A percentile compares a stretch with the other conserved stretches of the same genome.
Evolutionary conservation across 176 grass and related monocot species (phyloP).

Genomic region (Bothriochloa decipiens): DNA sequence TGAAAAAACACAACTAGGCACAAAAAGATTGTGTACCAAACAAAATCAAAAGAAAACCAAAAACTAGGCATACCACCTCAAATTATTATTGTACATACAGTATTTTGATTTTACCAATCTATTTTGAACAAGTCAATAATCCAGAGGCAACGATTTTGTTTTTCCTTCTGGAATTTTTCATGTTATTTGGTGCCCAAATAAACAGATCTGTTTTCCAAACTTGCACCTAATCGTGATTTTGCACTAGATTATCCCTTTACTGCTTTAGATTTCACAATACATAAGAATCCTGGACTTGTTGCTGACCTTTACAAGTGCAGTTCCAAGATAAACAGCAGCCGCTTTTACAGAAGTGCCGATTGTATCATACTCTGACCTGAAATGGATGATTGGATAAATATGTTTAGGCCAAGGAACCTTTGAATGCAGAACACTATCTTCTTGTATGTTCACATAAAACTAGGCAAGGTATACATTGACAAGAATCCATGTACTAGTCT

Average conservation of each 20-base stretch:
- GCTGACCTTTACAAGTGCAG: constrained; percentile 92
- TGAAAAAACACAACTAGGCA: not conserved
- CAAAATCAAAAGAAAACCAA: not conserved
- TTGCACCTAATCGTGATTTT: not conserved
- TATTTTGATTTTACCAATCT: not conserved
- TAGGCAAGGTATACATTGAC: not conserved
- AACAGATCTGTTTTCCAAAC: not conserved
- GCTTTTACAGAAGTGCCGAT: constrained; percentile 94
- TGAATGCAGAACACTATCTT: constrained; percentile 9
- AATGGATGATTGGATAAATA: constrained; percentile 34
- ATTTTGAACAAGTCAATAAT: not conserved
- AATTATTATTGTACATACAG: not conserved
- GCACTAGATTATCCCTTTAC: too few species aligned
- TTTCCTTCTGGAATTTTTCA: not conserved
- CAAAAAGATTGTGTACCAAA: not conserved
- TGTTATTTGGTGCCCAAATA: not conserved
- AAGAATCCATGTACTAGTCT: constrained; percentile 2
- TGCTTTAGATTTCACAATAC: not conserved
- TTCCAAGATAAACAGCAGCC: constrained; percentile 84
- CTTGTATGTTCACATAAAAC: constrained; percentile 25
- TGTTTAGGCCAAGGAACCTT: not conserved
- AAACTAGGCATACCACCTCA: not conserved
- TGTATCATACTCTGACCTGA: constrained; percentile 97
- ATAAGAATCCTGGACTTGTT: not conserved
- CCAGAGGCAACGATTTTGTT: not conserved